Evolutionary conservation across 768 basidiomycete species (phyloP).

Genomic region (Lactarius deliciosus): DNA sequence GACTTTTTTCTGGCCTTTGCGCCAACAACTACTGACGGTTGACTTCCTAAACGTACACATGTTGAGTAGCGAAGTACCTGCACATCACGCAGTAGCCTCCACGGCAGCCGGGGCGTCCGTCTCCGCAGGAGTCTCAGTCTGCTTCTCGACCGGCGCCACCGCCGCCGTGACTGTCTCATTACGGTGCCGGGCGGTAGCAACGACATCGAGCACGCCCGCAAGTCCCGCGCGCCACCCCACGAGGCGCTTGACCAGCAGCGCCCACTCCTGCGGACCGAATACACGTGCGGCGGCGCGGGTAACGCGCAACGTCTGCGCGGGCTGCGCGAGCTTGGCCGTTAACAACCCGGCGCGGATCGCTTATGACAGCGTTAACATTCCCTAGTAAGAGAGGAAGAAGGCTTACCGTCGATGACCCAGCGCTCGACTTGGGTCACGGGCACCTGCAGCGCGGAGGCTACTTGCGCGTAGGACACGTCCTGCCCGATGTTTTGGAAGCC

Average conservation of each 20-base stretch:
- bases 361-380: constrained; percentile 32
- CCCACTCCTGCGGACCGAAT: background rate
- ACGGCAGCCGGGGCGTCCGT: constrained; percentile 6
- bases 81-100: constrained; percentile 15
- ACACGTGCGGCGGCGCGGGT: constrained; percentile 55
- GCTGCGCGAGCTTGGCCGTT: constrained; percentile 81
- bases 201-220: constrained; percentile 65
- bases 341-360: constrained; percentile 80
- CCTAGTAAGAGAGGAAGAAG: constrained; percentile 22
- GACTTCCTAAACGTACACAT: background rate
- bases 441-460: constrained; percentile 67
- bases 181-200: constrained; percentile 53
- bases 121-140: background rate
- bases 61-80: background rate
- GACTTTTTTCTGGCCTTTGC: background rate
- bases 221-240: constrained; percentile 77
- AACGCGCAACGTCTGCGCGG: constrained; percentile 68
- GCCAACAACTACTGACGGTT: background rate
- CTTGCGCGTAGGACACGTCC: constrained; percentile 66
- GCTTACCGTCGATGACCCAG: constrained; percentile 81
- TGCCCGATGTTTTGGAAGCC: constrained; percentile 72
- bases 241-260: background rate
- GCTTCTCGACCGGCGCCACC: constrained; percentile 15
- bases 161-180: constrained; percentile 30
- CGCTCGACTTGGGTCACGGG: constrained; percentile 68